Percentiles rank a stretch among this genome's conserved stretches.
Conservation (phyloP, 208 protist species). For the Leishmania tarentolae region DNA sequence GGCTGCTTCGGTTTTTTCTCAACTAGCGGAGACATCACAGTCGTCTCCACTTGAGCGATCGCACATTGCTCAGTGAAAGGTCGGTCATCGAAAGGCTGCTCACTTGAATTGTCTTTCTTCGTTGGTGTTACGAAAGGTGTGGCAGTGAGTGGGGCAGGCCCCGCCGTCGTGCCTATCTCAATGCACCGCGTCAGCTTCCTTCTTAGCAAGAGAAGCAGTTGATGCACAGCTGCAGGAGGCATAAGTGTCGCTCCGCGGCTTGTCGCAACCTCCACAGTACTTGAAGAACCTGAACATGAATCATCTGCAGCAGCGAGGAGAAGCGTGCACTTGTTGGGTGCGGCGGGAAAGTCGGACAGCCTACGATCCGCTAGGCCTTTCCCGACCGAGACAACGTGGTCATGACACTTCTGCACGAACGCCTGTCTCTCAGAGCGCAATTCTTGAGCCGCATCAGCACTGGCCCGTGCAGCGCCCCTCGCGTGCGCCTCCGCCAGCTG, state of each 20-base stretch:
- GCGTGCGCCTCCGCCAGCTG: constrained; percentile 4
- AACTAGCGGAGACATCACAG: background rate
- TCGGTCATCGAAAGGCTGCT: background rate
- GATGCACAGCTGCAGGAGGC: constrained; percentile 2
- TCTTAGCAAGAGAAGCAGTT: constrained; percentile 5
- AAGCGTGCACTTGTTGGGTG: background rate
- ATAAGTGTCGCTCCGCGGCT: background rate
- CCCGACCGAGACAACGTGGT: background rate
- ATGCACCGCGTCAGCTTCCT: constrained; percentile 12
- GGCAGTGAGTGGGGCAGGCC: too few species aligned
- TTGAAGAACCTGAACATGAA: background rate
- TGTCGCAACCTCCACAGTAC: background rate
- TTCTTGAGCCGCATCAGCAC: background rate
- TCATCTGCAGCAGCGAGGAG: background rate
- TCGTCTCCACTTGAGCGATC: background rate
- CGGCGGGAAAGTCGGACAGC: too few species aligned
- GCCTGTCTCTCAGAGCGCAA: background rate
- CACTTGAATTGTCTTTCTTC: background rate
- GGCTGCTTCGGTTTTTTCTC: background rate
- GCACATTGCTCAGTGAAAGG: background rate
- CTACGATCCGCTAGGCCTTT: background rate
- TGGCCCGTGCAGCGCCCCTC: constrained; percentile 6
- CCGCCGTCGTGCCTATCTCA: background rate
- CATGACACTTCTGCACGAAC: constrained; percentile 1
- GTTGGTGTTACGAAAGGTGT: background rate